A percentile compares a stretch with the other conserved stretches of the same genome.
phyloP scores from a whole-genome alignment of 768 basidiomycete species.

The Leucogyrophana mollusca region DNA sequence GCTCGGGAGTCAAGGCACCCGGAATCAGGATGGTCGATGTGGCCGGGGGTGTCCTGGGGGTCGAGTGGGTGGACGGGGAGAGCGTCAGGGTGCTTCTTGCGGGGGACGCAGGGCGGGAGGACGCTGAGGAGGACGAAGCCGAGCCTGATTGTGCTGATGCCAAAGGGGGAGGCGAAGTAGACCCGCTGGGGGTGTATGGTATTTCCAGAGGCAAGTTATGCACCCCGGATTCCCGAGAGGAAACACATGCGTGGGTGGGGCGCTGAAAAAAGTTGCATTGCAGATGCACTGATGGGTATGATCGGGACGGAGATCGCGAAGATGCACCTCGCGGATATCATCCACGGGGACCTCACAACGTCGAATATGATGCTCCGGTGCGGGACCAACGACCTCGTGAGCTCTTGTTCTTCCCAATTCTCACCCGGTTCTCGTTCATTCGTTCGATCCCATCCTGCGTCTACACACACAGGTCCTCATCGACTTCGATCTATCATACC shows the following conservation, averaged over 20 bases:
- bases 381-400: constrained; percentile 41
- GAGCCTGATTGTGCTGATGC: constrained; percentile 31
- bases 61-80: constrained; percentile 90
- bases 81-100: constrained; percentile 79
- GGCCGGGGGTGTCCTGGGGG: constrained; percentile 74
- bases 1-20: constrained; percentile 86
- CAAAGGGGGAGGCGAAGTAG: constrained; percentile 30
- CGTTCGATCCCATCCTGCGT: constrained; percentile 1
- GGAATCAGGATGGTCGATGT: constrained; percentile 86
- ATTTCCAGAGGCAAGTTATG: constrained; percentile 57
- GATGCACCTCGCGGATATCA: constrained; percentile 84
- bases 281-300: constrained; percentile 73
- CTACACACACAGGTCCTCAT: constrained; percentile 72
- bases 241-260: no score
- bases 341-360: constrained; percentile 96
- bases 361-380: constrained; percentile 95
- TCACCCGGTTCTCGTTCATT: not conserved
- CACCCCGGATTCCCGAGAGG: no score
- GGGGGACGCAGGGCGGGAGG: constrained; percentile 63
- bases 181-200: constrained; percentile 47
- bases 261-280: constrained; percentile 1
- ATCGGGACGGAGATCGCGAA: constrained; percentile 87
- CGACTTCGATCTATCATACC: constrained; percentile 91
- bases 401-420: constrained; percentile 8
- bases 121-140: constrained; percentile 26